Base-by-base conservation (phyloP, 345 rosid genomes). In the Arabidopsis suecica region DNA sequence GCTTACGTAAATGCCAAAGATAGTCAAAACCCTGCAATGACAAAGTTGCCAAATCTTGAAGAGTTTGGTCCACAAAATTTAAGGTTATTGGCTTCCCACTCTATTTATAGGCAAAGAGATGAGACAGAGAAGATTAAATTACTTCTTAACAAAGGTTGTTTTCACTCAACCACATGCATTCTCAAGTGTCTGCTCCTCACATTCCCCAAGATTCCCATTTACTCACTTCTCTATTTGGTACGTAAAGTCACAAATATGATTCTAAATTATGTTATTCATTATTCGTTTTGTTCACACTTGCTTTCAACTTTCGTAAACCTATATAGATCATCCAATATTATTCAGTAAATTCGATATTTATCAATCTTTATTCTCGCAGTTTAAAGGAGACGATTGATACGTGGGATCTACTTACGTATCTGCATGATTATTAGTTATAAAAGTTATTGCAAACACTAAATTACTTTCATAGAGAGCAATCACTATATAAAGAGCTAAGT, bases 101-200 rank as follows among this genome's bases (percentile, higher is more conserved):
- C 89, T 87, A 74, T 79, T 69, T 80, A 56, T 80, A 75, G 93
- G 82, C 79, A 75, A 80, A 48, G 83, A 82, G 71, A 78, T 65
- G 78, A 60, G 69, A 78, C 93, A 91, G 93, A 48, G 65, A 61
- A 53, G 79, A 87, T 84, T 91, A 80, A 88, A 86, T 79, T 84
- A 69, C 75, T 83, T 78, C 75, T 76, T 76, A n/a, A 69, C 79
- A 78, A 81, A 74, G 79, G 88, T 84, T 84, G 79, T 89, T 89
- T 83, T 87, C 93, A 82, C 79, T 85, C 92, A 90, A 87, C 96
- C 74, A 78, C 84, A 84, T 78, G 76, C 78, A 81, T 86, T 86
- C 90, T 87, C 91, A 86, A 82, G 90, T 84, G 87, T 84, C 78
- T 79, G 82, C 71, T 71, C 61, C 67, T 61, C 82, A 54, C 81